Evolutionary conservation across 805 yeast species (phyloP).

Genomic region (Wickerhamiella nectarea): DNA sequence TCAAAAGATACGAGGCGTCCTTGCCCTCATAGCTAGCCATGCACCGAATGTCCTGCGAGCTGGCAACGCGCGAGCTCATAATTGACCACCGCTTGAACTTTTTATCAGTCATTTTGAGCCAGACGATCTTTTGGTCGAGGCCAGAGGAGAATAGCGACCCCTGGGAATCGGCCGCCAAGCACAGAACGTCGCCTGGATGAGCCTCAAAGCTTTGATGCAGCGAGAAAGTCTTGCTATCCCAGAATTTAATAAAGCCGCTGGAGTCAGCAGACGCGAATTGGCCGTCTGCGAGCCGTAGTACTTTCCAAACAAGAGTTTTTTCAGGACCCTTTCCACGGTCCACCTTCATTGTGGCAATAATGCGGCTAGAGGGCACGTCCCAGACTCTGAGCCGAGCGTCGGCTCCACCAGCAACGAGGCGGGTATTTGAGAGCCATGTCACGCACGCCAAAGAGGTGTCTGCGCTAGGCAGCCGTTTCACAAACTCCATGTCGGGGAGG

Average conservation of each 20-base stretch:
- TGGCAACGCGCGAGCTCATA: slow-evolving; percentile 62
- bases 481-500: slow-evolving; percentile 56
- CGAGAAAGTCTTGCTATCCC: slow-evolving; percentile 74
- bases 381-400: slow-evolving; percentile 86
- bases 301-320: slow-evolving; percentile 85
- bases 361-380: slow-evolving; percentile 47
- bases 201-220: slow-evolving; percentile 65
- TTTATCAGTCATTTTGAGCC: slow-evolving; percentile 40
- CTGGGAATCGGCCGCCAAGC: slow-evolving; percentile 45
- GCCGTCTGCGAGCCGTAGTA: slow-evolving; percentile 45
- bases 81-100: slow-evolving; percentile 54
- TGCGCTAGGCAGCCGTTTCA: slow-evolving; percentile 44
- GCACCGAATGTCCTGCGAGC: slow-evolving; percentile 72
- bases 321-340: slow-evolving; percentile 69
- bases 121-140: slow-evolving; percentile 80
- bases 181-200: slow-evolving; percentile 85
- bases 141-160: slow-evolving; percentile 77
- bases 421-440: slow-evolving; percentile 55
- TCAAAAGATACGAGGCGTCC: slow-evolving; percentile 47
- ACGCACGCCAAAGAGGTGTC: slow-evolving; percentile 67
- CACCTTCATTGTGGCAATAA: slow-evolving; percentile 77
- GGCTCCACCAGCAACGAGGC: slow-evolving; percentile 84
- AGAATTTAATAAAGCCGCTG: slow-evolving; percentile 81
- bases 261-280: slow-evolving; percentile 95
- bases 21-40: slow-evolving; percentile 56